These are phyloP conservation scores for Penicillium taxi DNA, from an alignment of 495 filamentous ascomycete species.

Conservation along the genomic window DNA sequence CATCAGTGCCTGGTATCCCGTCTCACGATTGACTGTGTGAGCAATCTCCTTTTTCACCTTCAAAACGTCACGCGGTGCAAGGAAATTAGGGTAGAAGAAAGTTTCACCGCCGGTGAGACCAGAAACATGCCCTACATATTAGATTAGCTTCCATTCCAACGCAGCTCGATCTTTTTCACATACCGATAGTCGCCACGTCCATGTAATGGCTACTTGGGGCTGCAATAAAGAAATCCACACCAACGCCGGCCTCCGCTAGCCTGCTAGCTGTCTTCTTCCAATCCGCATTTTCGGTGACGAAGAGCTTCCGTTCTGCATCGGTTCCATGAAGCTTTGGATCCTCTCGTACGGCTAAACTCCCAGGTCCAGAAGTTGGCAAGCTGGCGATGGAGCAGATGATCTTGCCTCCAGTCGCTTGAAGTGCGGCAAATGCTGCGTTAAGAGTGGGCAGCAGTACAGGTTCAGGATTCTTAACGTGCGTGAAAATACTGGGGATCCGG, in stretches of 20 bases:
- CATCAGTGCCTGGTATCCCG: slow-evolving; percentile 94
- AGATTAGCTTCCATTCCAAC: slow-evolving; percentile 4
- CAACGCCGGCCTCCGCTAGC: slow-evolving; percentile 81
- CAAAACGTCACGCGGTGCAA: slow-evolving; percentile 71
- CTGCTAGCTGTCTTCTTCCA: slow-evolving; percentile 79
- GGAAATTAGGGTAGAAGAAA: slow-evolving; percentile 95
- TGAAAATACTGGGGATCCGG: slow-evolving; percentile 75
- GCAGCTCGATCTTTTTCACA: slow-evolving; percentile 16
- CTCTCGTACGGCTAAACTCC: slow-evolving; percentile 73
- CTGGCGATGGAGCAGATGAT: slow-evolving; percentile 78
- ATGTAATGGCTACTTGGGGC: slow-evolving; percentile 83
- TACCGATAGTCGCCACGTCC: slow-evolving; percentile 91
- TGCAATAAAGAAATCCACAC: slow-evolving; percentile 89
- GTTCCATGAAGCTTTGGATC: slow-evolving; percentile 78
- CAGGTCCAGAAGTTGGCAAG: slow-evolving; percentile 85
- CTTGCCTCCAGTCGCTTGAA: slow-evolving; percentile 84
- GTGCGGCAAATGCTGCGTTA: slow-evolving; percentile 68
- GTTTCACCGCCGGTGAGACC: slow-evolving; percentile 77
- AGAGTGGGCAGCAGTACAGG: slow-evolving; percentile 78
- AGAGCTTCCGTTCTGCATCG: slow-evolving; percentile 86
- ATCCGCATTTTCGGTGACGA: slow-evolving; percentile 77
- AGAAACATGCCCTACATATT: slow-evolving; percentile 30
- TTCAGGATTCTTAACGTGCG: slow-evolving; percentile 78
- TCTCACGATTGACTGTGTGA: slow-evolving; percentile 84
- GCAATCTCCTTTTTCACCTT: slow-evolving; percentile 81